Evolutionary conservation across 2,329 filamentous ascomycete genomes (phyloP).

Genomic region (Fusarium brevicatenulatum): DNA sequence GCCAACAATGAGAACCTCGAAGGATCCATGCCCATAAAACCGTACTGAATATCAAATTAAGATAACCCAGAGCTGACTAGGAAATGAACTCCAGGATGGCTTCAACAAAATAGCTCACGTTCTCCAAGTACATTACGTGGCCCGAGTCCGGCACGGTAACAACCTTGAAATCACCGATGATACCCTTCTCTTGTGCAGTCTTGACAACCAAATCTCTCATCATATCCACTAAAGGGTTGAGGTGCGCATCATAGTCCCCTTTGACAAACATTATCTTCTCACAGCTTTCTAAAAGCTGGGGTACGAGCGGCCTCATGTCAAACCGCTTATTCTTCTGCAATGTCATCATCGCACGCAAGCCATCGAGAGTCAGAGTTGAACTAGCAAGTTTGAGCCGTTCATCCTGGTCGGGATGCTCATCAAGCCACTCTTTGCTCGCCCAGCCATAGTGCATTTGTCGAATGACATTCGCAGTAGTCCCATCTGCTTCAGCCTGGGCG

Average conservation of each 20-base stretch:
- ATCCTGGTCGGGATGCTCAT: not conserved
- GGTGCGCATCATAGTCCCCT: not conserved
- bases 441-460: conserved; percentile 11
- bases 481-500: not conserved
- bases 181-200: not conserved
- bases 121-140: conserved; percentile 11
- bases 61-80: fast-evolving
- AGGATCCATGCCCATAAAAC: fast-evolving
- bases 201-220: not conserved
- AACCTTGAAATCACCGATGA: not conserved
- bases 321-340: not conserved
- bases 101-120: not conserved
- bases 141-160: not conserved
- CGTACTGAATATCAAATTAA: too few species aligned
- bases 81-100: not conserved
- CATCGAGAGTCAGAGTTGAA: not conserved
- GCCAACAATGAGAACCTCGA: fast-evolving
- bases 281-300: not conserved
- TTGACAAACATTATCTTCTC: not conserved
- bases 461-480: not conserved
- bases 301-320: conserved; percentile 2
- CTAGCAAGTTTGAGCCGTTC: not conserved
- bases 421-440: conserved; percentile 10
- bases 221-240: conserved; percentile 2
- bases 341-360: not conserved